These are phyloP conservation scores for Cucurbitaria berberidis DNA, from an alignment of 2,329 filamentous ascomycete species.

Conservation along the genomic window DNA sequence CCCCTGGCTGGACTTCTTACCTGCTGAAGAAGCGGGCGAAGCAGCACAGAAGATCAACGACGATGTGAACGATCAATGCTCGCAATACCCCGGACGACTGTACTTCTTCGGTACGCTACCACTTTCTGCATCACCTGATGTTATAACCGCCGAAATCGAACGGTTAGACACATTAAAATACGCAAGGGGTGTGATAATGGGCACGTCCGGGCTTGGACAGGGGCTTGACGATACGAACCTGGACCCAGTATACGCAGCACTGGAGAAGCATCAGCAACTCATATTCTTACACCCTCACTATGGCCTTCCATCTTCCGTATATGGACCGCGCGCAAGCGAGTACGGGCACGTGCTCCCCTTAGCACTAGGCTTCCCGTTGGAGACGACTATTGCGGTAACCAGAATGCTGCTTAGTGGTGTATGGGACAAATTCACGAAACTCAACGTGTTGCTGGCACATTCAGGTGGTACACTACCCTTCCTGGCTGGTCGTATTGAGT, in stretches of 20 bases:
- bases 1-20: conserved; percentile 89
- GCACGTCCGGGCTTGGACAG: conserved; percentile 78
- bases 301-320: conserved; percentile 80
- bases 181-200: conserved; percentile 86
- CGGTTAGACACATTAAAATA: conserved; percentile 67
- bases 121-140: conserved; percentile 67
- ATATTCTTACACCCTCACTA: conserved; percentile 94
- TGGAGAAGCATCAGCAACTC: conserved; percentile 69
- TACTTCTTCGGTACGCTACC: conserved; percentile 87
- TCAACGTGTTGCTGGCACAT: conserved; percentile 83
- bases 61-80: conserved; percentile 77
- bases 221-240: conserved; percentile 80
- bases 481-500: conserved; percentile 85
- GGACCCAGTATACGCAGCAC: conserved; percentile 72
- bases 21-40: conserved; percentile 63
- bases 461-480: conserved; percentile 89
- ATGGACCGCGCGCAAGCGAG: conserved; percentile 72
- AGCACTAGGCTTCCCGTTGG: conserved; percentile 85
- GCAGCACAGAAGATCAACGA: conserved; percentile 75
- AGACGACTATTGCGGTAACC: conserved; percentile 88
- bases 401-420: conserved; percentile 87
- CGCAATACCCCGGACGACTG: conserved; percentile 67
- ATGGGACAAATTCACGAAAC: conserved; percentile 73
- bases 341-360: conserved; percentile 90
- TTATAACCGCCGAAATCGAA: conserved; percentile 69